Percentiles rank a stretch among this genome's conserved stretches.
These are phyloP conservation scores for Collybiopsis luxurians DNA, from an alignment of 768 basidiomycete species.

Conservation along the genomic window DNA sequence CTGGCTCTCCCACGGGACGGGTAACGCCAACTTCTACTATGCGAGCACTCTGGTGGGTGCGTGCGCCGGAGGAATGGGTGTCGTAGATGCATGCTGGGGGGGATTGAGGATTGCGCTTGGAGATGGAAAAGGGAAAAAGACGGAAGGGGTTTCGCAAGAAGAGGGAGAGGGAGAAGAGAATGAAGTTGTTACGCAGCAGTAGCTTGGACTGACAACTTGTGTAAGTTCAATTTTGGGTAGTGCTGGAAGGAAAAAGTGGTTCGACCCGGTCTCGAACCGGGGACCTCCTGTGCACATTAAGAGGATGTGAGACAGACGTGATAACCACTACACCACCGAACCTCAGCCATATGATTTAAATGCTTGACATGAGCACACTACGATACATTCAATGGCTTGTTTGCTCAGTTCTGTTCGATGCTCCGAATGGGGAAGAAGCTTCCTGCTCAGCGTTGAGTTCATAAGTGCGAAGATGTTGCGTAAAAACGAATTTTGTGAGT, in stretches of 20 bases:
- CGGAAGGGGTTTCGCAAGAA: neutral
- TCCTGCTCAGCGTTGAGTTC: too few species aligned
- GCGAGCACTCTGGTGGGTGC: constrained; percentile 94
- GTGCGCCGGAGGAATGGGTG: constrained; percentile 77
- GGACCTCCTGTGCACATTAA: neutral
- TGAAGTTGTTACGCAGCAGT: constrained; percentile 1
- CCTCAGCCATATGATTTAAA: neutral
- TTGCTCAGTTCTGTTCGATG: too few species aligned
- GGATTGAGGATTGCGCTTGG: constrained; percentile 77
- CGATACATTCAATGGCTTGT: too few species aligned
- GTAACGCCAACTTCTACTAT: constrained; percentile 98
- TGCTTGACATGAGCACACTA: neutral
- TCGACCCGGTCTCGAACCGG: constrained; percentile 7
- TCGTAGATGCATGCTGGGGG: constrained; percentile 81
- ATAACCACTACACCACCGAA: constrained; percentile 8
- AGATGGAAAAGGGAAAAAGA: constrained; percentile 23
- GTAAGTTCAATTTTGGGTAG: too few species aligned
- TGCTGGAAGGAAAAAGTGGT: neutral
- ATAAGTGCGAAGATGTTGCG: too few species aligned
- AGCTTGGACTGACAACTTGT: too few species aligned
- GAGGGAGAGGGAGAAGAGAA: neutral
- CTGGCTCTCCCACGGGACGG: constrained; percentile 89
- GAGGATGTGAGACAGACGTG: constrained; percentile 3
- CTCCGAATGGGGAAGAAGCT: too few species aligned
- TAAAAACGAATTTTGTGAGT: too few species aligned